These are phyloP conservation scores for Malus domestica DNA, from an alignment of 306 rosid genomes.

Conservation along the genomic window DNA sequence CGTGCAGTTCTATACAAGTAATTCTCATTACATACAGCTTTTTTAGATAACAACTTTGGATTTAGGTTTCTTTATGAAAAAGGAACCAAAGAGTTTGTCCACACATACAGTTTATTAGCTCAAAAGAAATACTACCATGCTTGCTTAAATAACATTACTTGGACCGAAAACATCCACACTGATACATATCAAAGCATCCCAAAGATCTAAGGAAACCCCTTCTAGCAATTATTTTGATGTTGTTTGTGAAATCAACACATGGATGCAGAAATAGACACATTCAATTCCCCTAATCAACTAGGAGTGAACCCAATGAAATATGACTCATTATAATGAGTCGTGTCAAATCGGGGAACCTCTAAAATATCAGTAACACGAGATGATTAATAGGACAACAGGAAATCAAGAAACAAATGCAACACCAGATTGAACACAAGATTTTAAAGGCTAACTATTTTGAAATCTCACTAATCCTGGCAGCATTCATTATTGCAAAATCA, in stretches of 20 bases:
- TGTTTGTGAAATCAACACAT: background rate
- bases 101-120: background rate
- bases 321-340: background rate
- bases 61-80: background rate
- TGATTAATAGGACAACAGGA: background rate
- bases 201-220: background rate
- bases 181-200: background rate
- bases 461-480: background rate
- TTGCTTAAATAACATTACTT: background rate
- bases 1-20: background rate
- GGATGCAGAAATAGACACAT: background rate
- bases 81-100: background rate
- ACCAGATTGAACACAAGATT: background rate
- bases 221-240: background rate
- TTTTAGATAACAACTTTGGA: background rate
- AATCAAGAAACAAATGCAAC: background rate
- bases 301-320: background rate
- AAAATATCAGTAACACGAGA: background rate
- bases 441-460: background rate
- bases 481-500: background rate
- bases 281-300: background rate
- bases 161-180: background rate
- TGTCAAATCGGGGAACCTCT: background rate
- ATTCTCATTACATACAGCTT: background rate
- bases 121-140: background rate